These are phyloP conservation scores for Monosporascus sp. DNA, from an alignment of 2,329 filamentous ascomycete genomes.

Conservation along the genomic window DNA sequence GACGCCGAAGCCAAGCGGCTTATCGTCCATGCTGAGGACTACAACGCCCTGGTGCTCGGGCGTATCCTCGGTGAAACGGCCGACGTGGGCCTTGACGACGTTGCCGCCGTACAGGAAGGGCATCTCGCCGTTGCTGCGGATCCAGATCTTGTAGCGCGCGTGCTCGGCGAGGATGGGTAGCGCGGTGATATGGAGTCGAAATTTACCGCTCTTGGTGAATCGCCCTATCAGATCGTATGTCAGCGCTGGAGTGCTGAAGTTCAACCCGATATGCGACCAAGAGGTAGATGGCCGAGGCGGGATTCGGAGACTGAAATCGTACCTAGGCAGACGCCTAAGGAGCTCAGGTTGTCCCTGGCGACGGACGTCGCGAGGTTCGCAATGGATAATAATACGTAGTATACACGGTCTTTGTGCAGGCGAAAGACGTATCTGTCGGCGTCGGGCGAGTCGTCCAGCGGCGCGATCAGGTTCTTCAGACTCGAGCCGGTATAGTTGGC, in stretches of 20 bases:
- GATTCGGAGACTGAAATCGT: constrained; percentile 10
- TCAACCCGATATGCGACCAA: not conserved
- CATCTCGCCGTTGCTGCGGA: constrained; percentile 95
- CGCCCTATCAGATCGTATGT: constrained; percentile 54
- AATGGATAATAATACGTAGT: constrained; percentile 84
- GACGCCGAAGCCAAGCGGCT: constrained; percentile 87
- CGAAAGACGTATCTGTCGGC: constrained; percentile 82
- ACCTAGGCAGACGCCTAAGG: constrained; percentile 80
- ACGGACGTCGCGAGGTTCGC: constrained; percentile 89
- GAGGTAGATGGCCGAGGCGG: not conserved
- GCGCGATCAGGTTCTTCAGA: constrained; percentile 77
- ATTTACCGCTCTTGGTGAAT: constrained; percentile 95
- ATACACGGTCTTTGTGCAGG: constrained; percentile 64
- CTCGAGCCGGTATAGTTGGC: constrained; percentile 88
- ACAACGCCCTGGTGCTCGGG: constrained; percentile 91
- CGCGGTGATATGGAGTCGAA: constrained; percentile 85
- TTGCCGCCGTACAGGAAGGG: constrained; percentile 94
- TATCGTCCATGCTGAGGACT: constrained; percentile 88
- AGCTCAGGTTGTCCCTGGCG: constrained; percentile 74
- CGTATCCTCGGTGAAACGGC: constrained; percentile 54
- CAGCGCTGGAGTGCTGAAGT: no score
- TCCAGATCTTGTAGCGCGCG: constrained; percentile 94
- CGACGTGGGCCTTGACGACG: constrained; percentile 57
- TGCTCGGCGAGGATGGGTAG: constrained; percentile 82
- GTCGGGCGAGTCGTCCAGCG: constrained; percentile 60